phyloP scores from a whole-genome alignment of 1,284 basidiomycete species.

The Neonothopanus nambi region DNA sequence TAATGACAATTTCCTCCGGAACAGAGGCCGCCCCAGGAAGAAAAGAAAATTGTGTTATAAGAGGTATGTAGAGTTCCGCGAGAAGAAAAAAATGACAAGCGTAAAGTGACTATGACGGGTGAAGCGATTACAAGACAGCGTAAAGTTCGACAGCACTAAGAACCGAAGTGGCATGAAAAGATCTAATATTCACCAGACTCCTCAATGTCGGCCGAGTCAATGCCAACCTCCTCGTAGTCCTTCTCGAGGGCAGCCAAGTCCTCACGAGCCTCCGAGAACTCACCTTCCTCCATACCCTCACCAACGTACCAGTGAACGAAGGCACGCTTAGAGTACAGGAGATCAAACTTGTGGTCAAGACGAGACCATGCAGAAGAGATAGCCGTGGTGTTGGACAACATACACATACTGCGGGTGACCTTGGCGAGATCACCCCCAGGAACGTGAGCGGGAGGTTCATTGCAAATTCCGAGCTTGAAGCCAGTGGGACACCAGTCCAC shows the following conservation, averaged over 20 bases:
- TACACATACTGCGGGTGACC: constrained; percentile 86
- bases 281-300: constrained; percentile 98
- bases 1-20: no score
- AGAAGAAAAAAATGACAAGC: constrained; percentile 8
- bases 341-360: constrained; percentile 94
- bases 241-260: constrained; percentile 97
- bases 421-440: constrained; percentile 87
- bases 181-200: constrained; percentile 76
- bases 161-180: constrained; percentile 18
- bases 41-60: no score
- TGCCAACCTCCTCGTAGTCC: constrained; percentile 94
- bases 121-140: constrained; percentile 30
- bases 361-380: constrained; percentile 89
- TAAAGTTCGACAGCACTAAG: constrained; percentile 22
- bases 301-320: constrained; percentile 96
- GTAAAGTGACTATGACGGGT: constrained; percentile 8
- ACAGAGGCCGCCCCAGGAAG: no score
- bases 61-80: constrained; percentile 9
- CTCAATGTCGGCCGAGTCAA: constrained; percentile 85
- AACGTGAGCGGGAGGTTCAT: constrained; percentile 83
- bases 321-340: constrained; percentile 89
- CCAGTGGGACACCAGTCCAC: constrained; percentile 92
- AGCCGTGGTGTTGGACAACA: constrained; percentile 86
- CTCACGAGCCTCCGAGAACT: constrained; percentile 97
- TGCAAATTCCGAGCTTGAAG: constrained; percentile 91